phyloP scores from a whole-genome alignment of 148 eudicot genomes.

The Cornus kousa region DNA sequence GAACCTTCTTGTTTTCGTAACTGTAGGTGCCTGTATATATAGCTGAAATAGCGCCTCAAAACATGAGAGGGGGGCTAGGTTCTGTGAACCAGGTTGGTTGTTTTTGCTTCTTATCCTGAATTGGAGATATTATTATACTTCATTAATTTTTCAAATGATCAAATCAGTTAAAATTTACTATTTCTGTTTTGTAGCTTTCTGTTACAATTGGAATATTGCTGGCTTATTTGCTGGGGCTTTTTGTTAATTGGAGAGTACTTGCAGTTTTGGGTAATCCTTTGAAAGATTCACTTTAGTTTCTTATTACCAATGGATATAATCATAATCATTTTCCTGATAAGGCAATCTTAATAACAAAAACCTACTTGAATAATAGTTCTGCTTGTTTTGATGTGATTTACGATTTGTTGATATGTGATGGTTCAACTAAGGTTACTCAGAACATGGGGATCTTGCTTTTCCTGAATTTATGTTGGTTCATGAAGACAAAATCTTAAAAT shows the following conservation, averaged over 20 bases:
- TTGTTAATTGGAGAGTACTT: conserved; percentile 79
- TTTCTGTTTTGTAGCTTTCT: conserved; percentile 56
- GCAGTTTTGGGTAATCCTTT: conserved; percentile 70
- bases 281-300: background rate
- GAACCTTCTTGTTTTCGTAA: background rate
- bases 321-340: background rate
- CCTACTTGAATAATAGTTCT: background rate
- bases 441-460: background rate
- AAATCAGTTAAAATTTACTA: conserved; percentile 8
- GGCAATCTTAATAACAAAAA: background rate
- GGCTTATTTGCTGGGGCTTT: conserved; percentile 89
- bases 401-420: background rate
- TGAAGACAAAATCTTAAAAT: no score
- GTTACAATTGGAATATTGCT: conserved; percentile 94
- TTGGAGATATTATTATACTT: background rate
- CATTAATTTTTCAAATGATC: background rate
- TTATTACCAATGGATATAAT: background rate
- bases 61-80: conserved; percentile 88
- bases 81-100: conserved; percentile 84
- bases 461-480: background rate
- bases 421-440: background rate
- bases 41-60: conserved; percentile 94
- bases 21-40: conserved; percentile 93
- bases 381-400: background rate
- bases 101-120: background rate